Evolutionary conservation across 2,329 filamentous ascomycete species (phyloP).

Genomic region (Xylaria sp.): DNA sequence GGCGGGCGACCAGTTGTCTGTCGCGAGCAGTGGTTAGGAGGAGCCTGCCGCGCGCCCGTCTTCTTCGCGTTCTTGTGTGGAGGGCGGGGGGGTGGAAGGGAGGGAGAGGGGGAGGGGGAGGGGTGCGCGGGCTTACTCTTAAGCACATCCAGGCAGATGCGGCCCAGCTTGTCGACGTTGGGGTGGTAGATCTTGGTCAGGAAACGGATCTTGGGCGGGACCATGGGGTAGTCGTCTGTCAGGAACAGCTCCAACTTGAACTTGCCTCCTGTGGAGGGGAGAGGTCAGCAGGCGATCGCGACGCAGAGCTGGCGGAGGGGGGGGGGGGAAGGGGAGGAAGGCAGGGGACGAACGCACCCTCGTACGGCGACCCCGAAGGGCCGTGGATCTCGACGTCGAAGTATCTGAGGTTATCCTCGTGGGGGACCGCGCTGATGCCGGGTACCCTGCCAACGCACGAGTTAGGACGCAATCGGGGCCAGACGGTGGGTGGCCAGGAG

Average conservation of each 20-base stretch:
- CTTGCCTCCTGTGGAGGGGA: constrained; percentile 62
- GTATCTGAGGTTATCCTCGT: constrained; percentile 96
- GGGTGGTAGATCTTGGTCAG: constrained; percentile 99
- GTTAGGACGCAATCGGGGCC: not conserved
- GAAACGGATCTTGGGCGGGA: constrained; percentile 96
- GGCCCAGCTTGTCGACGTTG: constrained; percentile 96
- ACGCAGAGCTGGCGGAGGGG: not conserved
- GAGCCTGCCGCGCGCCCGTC: not conserved
- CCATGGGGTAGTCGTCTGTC: constrained; percentile 99
- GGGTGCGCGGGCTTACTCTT: constrained; percentile 79
- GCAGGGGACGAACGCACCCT: constrained; percentile 63
- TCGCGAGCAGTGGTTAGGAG: constrained; percentile 13
- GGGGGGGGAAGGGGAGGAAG: no score
- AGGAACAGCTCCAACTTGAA: constrained; percentile 98
- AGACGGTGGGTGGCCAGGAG: constrained; percentile 1
- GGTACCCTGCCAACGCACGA: constrained; percentile 67
- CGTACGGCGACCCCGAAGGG: constrained; percentile 89
- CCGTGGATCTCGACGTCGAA: constrained; percentile 98
- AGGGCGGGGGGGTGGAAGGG: not conserved
- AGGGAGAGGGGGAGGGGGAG: not conserved
- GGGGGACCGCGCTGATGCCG: constrained; percentile 92
- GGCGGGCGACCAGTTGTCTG: constrained; percentile 98
- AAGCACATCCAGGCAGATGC: constrained; percentile 94
- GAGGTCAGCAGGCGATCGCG: not conserved
- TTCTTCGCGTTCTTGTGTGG: not conserved